These are phyloP conservation scores for Paratinospora sagittata DNA, from an alignment of 164 flowering plant species.

Conservation along the genomic window DNA sequence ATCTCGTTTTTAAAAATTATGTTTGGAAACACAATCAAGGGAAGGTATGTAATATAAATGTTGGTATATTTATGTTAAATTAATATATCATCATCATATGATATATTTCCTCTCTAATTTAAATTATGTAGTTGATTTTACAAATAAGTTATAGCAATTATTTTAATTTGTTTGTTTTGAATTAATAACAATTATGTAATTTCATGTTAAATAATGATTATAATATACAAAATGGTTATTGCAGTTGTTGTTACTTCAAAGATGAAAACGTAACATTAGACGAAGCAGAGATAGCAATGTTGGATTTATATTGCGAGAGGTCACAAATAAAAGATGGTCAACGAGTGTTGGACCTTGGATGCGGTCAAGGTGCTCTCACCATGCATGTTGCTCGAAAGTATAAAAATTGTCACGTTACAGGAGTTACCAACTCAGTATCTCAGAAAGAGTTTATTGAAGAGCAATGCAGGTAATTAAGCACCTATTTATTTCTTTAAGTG, in stretches of 20 bases:
- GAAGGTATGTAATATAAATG: constrained; percentile 10
- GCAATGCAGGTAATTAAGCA: constrained; percentile 6
- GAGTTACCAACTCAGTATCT: constrained; percentile 8
- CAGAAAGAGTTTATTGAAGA: constrained; percentile 16
- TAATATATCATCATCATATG: too few species aligned
- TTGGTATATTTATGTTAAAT: too few species aligned
- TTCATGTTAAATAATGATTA: not conserved
- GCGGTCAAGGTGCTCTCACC: constrained; percentile 13
- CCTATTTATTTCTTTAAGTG: too few species aligned
- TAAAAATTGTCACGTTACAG: constrained; percentile 6
- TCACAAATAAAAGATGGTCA: constrained; percentile 11
- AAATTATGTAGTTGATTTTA: not conserved
- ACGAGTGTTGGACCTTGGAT: constrained; percentile 12
- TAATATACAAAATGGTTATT: not conserved
- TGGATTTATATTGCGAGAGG: constrained; percentile 16
- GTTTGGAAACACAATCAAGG: constrained; percentile 15
- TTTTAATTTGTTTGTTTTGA: not conserved
- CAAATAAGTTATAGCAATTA: too few species aligned
- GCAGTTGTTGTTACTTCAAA: constrained; percentile 10
- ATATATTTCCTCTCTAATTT: too few species aligned
- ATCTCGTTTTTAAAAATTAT: constrained; percentile 9
- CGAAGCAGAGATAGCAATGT: constrained; percentile 16
- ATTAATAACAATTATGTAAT: too few species aligned
- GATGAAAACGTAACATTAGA: constrained; percentile 10
- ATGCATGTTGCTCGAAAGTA: constrained; percentile 10